These are phyloP conservation scores for Aspergillus sparsus DNA, from an alignment of 495 filamentous ascomycete genomes.

Conservation along the genomic window DNA sequence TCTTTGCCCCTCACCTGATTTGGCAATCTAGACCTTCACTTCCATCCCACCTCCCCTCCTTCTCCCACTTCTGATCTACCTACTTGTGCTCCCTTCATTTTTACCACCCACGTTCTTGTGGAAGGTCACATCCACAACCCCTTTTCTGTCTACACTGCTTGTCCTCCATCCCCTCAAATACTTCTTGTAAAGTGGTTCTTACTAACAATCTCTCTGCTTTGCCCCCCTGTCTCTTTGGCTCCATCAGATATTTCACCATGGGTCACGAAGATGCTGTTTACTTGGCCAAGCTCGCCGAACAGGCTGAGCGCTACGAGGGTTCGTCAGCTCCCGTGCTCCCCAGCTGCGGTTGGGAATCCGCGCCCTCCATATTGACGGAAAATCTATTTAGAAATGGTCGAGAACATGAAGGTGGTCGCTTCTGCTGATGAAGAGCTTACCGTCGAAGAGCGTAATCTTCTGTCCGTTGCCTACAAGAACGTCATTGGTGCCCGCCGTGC, in stretches of 20 bases:
- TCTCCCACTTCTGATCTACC: background rate
- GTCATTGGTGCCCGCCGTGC: constrained; percentile 98
- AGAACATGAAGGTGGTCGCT: constrained; percentile 99
- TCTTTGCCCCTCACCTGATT: constrained; percentile 23
- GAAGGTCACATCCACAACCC: background rate
- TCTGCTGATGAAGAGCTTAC: constrained; percentile 94
- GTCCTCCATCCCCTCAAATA: background rate
- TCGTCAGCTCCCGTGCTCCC: constrained; percentile 39
- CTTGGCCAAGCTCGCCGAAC: constrained; percentile 99
- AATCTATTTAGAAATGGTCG: constrained; percentile 84
- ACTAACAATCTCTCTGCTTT: constrained; percentile 5
- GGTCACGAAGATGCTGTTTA: constrained; percentile 99
- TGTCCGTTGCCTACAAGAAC: constrained; percentile 99
- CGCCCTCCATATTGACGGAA: constrained; percentile 27
- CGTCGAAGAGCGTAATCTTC: constrained; percentile 98
- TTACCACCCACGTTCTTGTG: constrained; percentile 13
- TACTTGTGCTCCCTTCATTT: constrained; percentile 11
- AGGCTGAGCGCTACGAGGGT: constrained; percentile 99
- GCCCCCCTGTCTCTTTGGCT: constrained; percentile 3
- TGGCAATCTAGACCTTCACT: constrained; percentile 4
- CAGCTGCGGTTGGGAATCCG: background rate
- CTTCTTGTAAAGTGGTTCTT: background rate
- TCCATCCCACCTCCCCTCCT: background rate
- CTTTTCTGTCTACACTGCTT: too few species aligned
- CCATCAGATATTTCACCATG: constrained; percentile 63